Percentiles rank a stretch among this genome's conserved stretches.
Evolutionary conservation across 108 stramenopile genomes (phyloP).

Genomic region (Pseudonitzschia multistriata): DNA sequence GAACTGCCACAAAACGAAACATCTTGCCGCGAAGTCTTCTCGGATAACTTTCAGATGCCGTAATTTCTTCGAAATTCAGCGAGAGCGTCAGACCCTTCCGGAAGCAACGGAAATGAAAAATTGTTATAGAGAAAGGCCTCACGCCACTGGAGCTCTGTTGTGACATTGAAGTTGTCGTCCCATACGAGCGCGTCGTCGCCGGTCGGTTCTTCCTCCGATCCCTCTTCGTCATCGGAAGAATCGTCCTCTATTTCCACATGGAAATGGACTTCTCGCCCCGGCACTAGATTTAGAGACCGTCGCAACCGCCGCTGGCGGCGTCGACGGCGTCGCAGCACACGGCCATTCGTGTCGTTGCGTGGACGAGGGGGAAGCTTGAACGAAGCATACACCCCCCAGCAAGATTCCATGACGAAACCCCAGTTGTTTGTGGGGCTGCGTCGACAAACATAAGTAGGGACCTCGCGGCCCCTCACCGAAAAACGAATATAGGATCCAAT

Average conservation of each 20-base stretch:
- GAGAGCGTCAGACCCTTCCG: conserved; percentile 60
- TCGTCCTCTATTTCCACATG: conserved; percentile 36
- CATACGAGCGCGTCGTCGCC: conserved; percentile 28
- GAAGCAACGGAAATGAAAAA: conserved; percentile 56
- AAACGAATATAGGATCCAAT: conserved; percentile 73
- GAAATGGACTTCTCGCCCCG: conserved; percentile 30
- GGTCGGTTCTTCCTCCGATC: neutral
- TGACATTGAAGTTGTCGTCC: conserved; percentile 56
- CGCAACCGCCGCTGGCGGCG: conserved; percentile 33
- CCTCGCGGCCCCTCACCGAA: conserved; percentile 68
- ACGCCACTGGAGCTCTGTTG: conserved; percentile 67
- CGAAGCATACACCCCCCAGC: conserved; percentile 73
- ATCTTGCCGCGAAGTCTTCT: too few species aligned
- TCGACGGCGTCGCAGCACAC: neutral
- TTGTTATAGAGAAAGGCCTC: conserved; percentile 80
- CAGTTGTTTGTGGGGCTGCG: conserved; percentile 72
- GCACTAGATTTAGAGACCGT: conserved; percentile 43
- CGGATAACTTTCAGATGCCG: neutral
- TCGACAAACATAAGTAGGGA: conserved; percentile 72
- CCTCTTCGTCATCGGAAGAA: conserved; percentile 27
- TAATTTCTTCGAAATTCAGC: conserved; percentile 37
- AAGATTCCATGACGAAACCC: conserved; percentile 80
- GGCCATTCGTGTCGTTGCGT: neutral
- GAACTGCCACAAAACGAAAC: too few species aligned
- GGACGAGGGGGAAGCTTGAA: conserved; percentile 48